Conservation (phyloP, 2,329 filamentous ascomycete species). For the Xylariaceae sp. region DNA sequence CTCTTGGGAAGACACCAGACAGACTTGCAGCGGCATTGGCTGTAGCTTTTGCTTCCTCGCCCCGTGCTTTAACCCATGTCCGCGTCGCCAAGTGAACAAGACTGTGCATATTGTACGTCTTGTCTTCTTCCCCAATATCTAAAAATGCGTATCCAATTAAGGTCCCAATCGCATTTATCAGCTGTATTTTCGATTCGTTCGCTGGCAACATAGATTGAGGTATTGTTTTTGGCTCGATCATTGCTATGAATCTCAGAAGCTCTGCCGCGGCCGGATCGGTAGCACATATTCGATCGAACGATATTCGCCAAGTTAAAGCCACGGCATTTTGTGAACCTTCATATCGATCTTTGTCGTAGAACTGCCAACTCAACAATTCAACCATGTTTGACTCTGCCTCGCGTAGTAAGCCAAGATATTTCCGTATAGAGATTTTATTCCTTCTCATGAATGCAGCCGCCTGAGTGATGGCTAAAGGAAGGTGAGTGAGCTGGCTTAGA, state of each 20-base stretch:
- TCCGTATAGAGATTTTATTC: constrained; percentile 23
- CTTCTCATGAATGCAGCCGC: constrained; percentile 39
- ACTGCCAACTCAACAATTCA: constrained; percentile 33
- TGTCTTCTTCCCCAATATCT: neutral
- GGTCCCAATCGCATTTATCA: constrained; percentile 3
- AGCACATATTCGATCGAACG: constrained; percentile 23
- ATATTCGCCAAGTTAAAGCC: constrained; percentile 38
- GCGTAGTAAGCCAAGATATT: constrained; percentile 35
- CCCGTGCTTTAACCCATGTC: neutral
- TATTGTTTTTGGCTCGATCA: constrained; percentile 37
- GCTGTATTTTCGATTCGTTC: constrained; percentile 1
- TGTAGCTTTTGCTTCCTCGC: neutral
- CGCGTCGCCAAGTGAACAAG: constrained; percentile 8
- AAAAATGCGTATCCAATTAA: constrained; percentile 5
- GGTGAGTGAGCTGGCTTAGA: constrained; percentile 33
- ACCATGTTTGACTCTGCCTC: constrained; percentile 31
- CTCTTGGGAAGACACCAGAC: constrained; percentile 31
- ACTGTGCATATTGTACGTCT: constrained; percentile 10
- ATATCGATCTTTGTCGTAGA: constrained; percentile 34
- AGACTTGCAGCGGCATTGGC: constrained; percentile 1
- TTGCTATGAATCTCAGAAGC: constrained; percentile 37
- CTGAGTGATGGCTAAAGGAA: constrained; percentile 42
- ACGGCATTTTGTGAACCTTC: constrained; percentile 33
- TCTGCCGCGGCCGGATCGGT: constrained; percentile 31
- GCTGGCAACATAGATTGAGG: constrained; percentile 33